These are phyloP conservation scores for Endothia cerciana DNA, from an alignment of 2,329 filamentous ascomycete genomes.

Conservation along the genomic window DNA sequence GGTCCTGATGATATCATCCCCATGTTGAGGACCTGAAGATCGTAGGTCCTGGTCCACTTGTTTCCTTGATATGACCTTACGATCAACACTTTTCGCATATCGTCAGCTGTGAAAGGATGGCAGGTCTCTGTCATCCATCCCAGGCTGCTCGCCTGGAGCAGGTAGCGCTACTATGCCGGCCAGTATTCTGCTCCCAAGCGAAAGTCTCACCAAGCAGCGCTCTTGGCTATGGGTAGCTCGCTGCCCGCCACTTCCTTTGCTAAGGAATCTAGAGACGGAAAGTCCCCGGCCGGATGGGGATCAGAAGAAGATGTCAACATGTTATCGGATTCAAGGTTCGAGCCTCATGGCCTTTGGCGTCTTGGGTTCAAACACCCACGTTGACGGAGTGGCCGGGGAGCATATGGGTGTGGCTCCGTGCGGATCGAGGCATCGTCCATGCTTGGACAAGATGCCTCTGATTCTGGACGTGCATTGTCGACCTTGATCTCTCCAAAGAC, in stretches of 20 bases:
- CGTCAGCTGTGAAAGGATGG: background rate
- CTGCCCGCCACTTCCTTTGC: background rate
- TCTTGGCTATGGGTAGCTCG: background rate
- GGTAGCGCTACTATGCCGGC: background rate
- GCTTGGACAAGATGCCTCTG: slow-evolving; percentile 13
- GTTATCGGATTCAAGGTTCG: slow-evolving; percentile 1
- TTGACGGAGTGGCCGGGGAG: slow-evolving; percentile 26
- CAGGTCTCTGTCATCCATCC: background rate
- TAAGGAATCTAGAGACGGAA: background rate
- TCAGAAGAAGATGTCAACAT: slow-evolving; percentile 8
- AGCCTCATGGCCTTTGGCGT: slow-evolving; percentile 39
- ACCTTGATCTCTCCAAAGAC: background rate
- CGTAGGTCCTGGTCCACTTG: too few relatives aligned
- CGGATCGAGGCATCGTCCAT: slow-evolving; percentile 11
- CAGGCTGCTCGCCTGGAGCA: background rate
- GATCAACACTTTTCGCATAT: too few relatives aligned
- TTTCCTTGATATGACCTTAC: too few relatives aligned
- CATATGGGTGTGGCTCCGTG: too few relatives aligned
- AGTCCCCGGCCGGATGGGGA: background rate
- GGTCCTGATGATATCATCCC: too few relatives aligned
- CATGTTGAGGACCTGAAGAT: too few relatives aligned
- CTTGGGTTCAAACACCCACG: slow-evolving; percentile 34
- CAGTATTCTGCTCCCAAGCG: background rate
- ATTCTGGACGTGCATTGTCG: background rate
- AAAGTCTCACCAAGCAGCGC: slow-evolving; percentile 4